Evolutionary conservation across 192 early-diverging fungal species (phyloP), one percentile per base, ranked within the genome.

Genomic region (Kappamyces sp.): DNA sequence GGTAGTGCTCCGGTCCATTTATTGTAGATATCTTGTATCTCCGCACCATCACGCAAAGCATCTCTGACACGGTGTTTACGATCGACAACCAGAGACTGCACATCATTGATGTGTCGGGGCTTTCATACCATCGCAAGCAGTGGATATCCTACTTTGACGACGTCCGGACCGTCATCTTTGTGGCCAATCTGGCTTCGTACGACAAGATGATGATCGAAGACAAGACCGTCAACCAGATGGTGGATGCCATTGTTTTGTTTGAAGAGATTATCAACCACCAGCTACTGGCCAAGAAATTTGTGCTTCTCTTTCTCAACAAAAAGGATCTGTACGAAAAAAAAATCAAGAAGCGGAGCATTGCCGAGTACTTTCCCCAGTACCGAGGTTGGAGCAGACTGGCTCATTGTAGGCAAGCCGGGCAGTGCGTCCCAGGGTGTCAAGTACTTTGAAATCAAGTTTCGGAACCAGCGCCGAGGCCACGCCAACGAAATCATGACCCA

Each of bases 221-320:
- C 67, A 63, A 77, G 50, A 74, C 68, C 41, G 38, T 77, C 6
- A 49, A 71, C 41, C 58, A 51, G 60, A 46, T 69, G 55, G 48
- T 77, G 46, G 58, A 51, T 33, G 62, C 47, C 12, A 53, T 67
- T 58, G 37, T 35, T 39, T 63, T 77, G 23, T 70, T 79, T 62
- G 60, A 66, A 40, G 47, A 38, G 5, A 61, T 79, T 2, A 49
- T 62, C 51, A 77, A 79, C 58, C 51, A 75, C 47, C 64, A 58
- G 55, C 50, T 67, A 43, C 54, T 79, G 49, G 60, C 51, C 15
- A 69, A 52, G 15, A 50, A 67, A 49, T 32, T 33, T 38, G 60
- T 79, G 23, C 65, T 76, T 8, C 51, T 77, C 2, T 78, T 78
- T 46, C 47, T 78, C 55, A 78, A 78, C 62, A 78, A 79, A 54